Base-by-base conservation (phyloP, 2,329 filamentous ascomycete species). In the Calonectria hongkongensis region DNA sequence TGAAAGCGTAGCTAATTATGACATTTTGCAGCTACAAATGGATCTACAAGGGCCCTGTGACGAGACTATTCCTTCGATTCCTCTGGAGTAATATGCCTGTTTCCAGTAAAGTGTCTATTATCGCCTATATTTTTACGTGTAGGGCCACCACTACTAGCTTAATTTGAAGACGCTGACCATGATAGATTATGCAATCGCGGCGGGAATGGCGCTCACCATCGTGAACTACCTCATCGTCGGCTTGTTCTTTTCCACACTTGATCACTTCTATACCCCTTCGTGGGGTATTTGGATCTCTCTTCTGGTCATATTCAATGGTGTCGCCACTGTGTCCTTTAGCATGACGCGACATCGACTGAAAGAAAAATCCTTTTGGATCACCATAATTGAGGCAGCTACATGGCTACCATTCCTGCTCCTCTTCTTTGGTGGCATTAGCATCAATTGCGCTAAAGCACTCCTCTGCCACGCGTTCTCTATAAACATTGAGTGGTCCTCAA, bases 181-280 rank as follows among this genome's bases (percentile, higher is more conserved):
- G 2, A 1, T 1, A 77, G 75, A 94, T 84, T 94, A 93, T 76
- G 93, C 93, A 25, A 90, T 95, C 70, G 93, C 89, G 4, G 89
- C 90, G 0, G 90, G 92, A 5, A 91, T 93, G 87, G 84, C 92
- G 7, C 86, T 94, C 50, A 94, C 92, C 0, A 79, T 93, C 0
- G 83, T 89, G 70, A 95, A 95, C 83, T 95, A 94, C 82, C 88
- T 94, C 81, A 83, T 93, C n/a, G 87, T 94, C 51, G 93, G 93
- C n/a, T 93, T 92, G 88, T 94, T 89, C 84, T 92, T 92, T 78
- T 91, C 91, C 15, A 85, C 90, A 45, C 86, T 92, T 21, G 92
- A 93, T 79, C 91, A 93, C 74, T 93, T 92, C 84, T 94, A 94
- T 81, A 86, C 92, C 81, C 90, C 92, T 72, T 91, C 89, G 0